A percentile compares a stretch with the other conserved stretches of the same genome.
phyloP scores from a whole-genome alignment of 2,329 filamentous ascomycete species.

The Fusarium sp. region DNA sequence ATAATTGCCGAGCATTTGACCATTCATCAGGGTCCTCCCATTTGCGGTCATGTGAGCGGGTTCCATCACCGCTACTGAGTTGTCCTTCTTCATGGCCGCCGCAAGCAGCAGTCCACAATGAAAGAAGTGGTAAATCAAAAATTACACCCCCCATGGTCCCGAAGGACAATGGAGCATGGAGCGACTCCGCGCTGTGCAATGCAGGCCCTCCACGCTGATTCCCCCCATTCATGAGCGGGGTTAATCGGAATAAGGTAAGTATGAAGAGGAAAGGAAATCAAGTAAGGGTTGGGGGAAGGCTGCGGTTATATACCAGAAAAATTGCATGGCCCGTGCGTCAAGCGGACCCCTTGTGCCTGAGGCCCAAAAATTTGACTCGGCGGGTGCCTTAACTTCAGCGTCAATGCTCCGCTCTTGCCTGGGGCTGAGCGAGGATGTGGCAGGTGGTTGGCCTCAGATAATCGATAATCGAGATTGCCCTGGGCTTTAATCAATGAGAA shows the following conservation, averaged over 20 bases:
- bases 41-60: background rate
- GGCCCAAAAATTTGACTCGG: background rate
- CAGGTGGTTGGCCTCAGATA: background rate
- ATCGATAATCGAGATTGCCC: conserved; percentile 1
- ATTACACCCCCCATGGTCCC: conserved; percentile 66
- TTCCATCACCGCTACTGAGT: background rate
- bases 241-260: conserved; percentile 62
- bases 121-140: conserved; percentile 63
- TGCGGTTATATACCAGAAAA: conserved; percentile 32
- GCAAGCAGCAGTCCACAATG: conserved; percentile 55
- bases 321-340: conserved; percentile 16
- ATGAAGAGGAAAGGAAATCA: conserved; percentile 48
- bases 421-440: background rate
- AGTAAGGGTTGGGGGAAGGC: background rate
- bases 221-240: conserved; percentile 58
- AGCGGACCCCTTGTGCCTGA: background rate
- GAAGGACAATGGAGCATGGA: conserved; percentile 64
- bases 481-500: background rate
- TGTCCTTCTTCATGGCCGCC: conserved; percentile 58
- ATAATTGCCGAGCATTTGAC: background rate
- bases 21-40: background rate
- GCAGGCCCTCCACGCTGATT: conserved; percentile 62
- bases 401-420: background rate
- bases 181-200: conserved; percentile 67
- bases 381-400: background rate